phyloP scores from a whole-genome alignment of 2,329 filamentous ascomycete species.

The Blumeriella jaapii region DNA sequence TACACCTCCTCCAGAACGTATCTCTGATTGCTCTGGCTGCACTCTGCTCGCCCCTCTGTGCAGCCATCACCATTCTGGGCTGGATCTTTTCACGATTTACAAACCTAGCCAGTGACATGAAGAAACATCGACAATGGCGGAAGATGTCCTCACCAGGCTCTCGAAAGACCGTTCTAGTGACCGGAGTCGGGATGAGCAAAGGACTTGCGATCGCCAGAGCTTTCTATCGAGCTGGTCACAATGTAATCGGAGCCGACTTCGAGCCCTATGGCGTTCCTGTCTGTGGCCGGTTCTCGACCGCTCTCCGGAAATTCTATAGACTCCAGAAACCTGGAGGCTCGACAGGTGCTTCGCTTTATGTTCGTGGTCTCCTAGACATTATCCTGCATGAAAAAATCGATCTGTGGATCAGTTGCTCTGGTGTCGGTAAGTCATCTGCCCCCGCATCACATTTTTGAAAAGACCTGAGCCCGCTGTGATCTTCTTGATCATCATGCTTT shows the following conservation, averaged over 20 bases:
- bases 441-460: no score
- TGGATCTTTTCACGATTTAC: conserved; percentile 8
- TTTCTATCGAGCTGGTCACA: conserved; percentile 52
- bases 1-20: conserved; percentile 36
- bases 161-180: conserved; percentile 49
- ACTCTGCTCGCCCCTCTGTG: conserved; percentile 8
- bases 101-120: neutral
- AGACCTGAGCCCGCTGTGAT: no score
- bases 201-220: conserved; percentile 54
- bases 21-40: conserved; percentile 28
- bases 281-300: conserved; percentile 45
- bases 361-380: conserved; percentile 44
- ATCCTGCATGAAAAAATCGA: conserved; percentile 49
- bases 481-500: no score
- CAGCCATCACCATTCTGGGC: conserved; percentile 4
- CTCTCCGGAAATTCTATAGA: conserved; percentile 44
- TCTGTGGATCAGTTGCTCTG: conserved; percentile 64
- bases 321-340: conserved; percentile 25
- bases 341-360: conserved; percentile 36
- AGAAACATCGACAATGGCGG: conserved; percentile 2
- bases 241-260: conserved; percentile 62
- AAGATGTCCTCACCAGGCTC: neutral
- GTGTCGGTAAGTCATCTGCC: no score
- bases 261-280: conserved; percentile 35
- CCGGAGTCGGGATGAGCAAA: conserved; percentile 62